Evolutionary conservation across 1,139 yeast species (phyloP), one percentile per base, ranked within the genome.

Genomic region (Suhomyces kunorum): DNA sequence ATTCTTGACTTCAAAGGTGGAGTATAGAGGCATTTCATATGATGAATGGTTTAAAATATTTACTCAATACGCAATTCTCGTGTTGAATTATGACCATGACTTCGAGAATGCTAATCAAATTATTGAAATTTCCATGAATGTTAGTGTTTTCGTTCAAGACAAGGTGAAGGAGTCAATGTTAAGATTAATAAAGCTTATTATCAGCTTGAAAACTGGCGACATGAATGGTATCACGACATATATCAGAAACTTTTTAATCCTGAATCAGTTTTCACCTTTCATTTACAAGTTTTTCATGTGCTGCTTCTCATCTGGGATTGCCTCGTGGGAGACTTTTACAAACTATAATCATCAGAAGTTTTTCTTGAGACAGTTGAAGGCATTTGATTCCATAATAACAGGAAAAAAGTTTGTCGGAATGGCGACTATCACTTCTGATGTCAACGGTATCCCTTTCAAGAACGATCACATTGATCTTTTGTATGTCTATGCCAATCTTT

Each of bases 321-420:
- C 70, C 11, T 76, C 81, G 11, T 68, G 78, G 58, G 83, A 77
- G 27, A 67, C 76, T 6, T 83, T 83, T 56, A 81, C 87, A 34
- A 82, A 84, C 38, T 81, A 87, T 30, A 87, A 87, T 45, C 92
- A 88, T 54, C 98, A 90, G 54, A 92, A 92, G 60, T 92, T 82
- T 58, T 81, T 90, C 50, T 66, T 92, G 45, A 80, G 98, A 48
- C 97, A 90, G 53, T 70, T 90, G 49, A 92, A 90, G 56, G 94
- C 96, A 0, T 83, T 80, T 58, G 98, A 92, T 57, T 78, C 92
- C 2, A 59, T 83, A 13, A 71, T 79, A 24, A 63, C 69, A 23
- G 68, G 71, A 5, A 61, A 63, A 22, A 67, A 71, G 12, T 80
- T 89, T 15, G 66, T 78, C 1, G 98, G 97, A 0, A 87, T 87